phyloP scores from a whole-genome alignment of 2,329 filamentous ascomycete species.

The Atkinsonella texensis region DNA sequence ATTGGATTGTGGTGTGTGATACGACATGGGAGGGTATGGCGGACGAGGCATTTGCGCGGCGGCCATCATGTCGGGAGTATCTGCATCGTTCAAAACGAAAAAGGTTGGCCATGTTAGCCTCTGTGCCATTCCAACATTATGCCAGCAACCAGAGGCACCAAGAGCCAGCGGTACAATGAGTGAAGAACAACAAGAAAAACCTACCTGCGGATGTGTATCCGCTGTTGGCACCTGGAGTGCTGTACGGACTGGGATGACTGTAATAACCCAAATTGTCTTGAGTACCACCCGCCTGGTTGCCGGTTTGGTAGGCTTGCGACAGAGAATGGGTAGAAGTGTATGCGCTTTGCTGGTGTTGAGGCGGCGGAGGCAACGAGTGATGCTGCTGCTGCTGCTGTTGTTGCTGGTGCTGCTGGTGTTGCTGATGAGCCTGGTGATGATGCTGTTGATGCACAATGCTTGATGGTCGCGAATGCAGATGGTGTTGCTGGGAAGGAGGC shows the following conservation, averaged over 20 bases:
- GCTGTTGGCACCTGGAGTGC: constrained; percentile 66
- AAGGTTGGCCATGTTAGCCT: not conserved
- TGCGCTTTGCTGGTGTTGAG: constrained; percentile 49
- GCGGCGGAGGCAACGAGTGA: constrained; percentile 15
- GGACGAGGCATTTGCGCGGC: constrained; percentile 57
- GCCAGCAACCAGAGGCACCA: too few relatives aligned
- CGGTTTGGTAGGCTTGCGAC: constrained; percentile 56
- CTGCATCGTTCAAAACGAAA: constrained; percentile 18
- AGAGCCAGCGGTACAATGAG: not conserved
- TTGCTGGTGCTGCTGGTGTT: constrained; percentile 59
- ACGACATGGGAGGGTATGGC: constrained; percentile 76
- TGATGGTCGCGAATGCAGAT: constrained; percentile 59
- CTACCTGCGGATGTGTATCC: constrained; percentile 81
- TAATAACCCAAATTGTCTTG: constrained; percentile 63
- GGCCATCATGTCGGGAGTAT: constrained; percentile 57
- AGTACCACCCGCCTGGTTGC: constrained; percentile 47
- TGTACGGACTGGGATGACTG: constrained; percentile 71
- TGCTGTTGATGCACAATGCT: constrained; percentile 60
- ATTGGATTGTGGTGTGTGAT: constrained; percentile 90
- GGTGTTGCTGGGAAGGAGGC: constrained; percentile 47
- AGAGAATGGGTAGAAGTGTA: constrained; percentile 57
- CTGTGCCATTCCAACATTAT: too few relatives aligned
- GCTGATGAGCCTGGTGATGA: constrained; percentile 17
- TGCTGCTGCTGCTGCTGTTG: constrained; percentile 46
- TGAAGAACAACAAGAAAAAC: constrained; percentile 20